phyloP scores from a whole-genome alignment of 495 filamentous ascomycete species.

The Aspergillus indologenus region DNA sequence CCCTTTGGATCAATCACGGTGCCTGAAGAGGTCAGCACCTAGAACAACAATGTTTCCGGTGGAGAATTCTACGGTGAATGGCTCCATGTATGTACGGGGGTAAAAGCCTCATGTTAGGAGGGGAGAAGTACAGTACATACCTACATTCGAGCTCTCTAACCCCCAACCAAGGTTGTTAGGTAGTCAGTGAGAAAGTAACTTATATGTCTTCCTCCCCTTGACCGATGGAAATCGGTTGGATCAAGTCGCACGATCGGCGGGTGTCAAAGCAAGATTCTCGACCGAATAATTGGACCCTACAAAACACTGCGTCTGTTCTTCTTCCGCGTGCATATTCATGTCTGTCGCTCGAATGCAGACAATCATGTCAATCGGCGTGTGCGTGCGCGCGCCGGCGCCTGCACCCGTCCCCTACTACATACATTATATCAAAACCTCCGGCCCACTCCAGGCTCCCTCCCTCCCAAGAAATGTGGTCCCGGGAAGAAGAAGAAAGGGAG shows the following conservation, averaged over 20 bases:
- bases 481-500: not conserved
- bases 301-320: not conserved
- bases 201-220: not conserved
- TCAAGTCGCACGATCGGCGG: not conserved
- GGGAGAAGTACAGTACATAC: not conserved
- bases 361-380: not conserved
- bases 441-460: not conserved
- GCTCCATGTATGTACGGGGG: too few species aligned
- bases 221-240: not conserved
- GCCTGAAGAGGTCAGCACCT: not conserved
- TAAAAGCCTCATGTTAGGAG: not conserved
- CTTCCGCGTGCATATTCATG: not conserved
- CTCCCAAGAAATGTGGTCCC: too few species aligned
- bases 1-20: not conserved
- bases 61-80: not conserved
- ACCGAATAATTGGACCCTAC: constrained; percentile 1
- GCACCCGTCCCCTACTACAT: too few species aligned
- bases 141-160: too few species aligned
- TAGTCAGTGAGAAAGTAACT: not conserved
- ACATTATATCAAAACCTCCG: too few species aligned
- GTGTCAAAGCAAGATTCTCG: not conserved
- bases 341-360: not conserved
- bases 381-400: not conserved
- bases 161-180: too few species aligned
- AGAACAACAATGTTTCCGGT: not conserved